Conservation (phyloP, 1,139 yeast species). For the Candida sanyaensis region DNA sequence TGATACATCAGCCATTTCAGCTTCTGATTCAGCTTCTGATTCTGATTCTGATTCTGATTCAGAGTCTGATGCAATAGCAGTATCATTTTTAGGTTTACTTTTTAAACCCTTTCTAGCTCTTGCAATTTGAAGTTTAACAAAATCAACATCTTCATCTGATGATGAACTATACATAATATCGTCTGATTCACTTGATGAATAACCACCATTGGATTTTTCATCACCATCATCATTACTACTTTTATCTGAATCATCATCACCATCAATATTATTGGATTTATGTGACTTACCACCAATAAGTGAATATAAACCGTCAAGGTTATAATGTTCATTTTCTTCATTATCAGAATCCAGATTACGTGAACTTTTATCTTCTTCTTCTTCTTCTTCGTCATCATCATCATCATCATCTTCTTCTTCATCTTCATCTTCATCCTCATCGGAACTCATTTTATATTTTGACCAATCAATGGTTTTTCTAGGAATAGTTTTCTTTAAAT, state of each 20-base stretch:
- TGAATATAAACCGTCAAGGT: slow-evolving; percentile 23
- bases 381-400: too few relatives aligned
- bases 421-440: slow-evolving; percentile 22
- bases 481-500: slow-evolving; percentile 30
- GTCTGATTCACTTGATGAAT: slow-evolving; percentile 22
- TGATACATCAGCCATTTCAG: slow-evolving; percentile 9
- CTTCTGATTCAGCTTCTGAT: too few relatives aligned
- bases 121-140: slow-evolving; percentile 65
- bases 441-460: slow-evolving; percentile 13
- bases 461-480: slow-evolving; percentile 27
- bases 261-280: not conserved
- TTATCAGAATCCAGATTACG: slow-evolving; percentile 10
- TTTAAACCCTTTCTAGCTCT: slow-evolving; percentile 39
- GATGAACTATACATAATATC: slow-evolving; percentile 29
- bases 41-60: slow-evolving; percentile 4
- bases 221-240: slow-evolving; percentile 17
- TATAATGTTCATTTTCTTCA: slow-evolving; percentile 17
- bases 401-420: slow-evolving; percentile 9
- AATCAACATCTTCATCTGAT: slow-evolving; percentile 68
- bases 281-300: slow-evolving; percentile 17
- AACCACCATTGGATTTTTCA: slow-evolving; percentile 9
- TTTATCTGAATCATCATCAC: slow-evolving; percentile 1
- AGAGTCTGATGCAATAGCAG: slow-evolving; percentile 12
- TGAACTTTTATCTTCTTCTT: slow-evolving; percentile 26
- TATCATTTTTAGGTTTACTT: slow-evolving; percentile 11